A percentile compares a stretch with the other conserved stretches of the same genome.
Conservation (phyloP, 2,329 filamentous ascomycete species). For the Aspergillus japonicus region DNA sequence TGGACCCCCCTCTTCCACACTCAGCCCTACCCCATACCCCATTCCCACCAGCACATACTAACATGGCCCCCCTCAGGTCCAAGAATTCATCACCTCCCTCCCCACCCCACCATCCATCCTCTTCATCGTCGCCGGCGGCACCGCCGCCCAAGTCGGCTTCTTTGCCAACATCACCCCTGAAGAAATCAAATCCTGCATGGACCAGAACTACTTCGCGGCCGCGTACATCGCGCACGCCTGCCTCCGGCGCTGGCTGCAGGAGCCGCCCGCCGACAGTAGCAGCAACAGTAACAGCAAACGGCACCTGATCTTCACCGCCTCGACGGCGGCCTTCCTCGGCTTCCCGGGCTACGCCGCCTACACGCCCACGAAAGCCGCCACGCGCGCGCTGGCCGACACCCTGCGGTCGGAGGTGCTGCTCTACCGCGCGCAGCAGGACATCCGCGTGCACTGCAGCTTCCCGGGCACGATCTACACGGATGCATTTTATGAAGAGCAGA, state of each 20-base stretch:
- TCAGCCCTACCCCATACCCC: background rate
- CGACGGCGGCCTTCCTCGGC: slow-evolving; percentile 10
- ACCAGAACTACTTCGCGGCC: slow-evolving; percentile 11
- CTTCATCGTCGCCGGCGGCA: slow-evolving; percentile 20
- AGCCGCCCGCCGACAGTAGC: background rate
- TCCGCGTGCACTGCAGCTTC: slow-evolving; percentile 11
- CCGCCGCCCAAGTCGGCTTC: slow-evolving; percentile 17
- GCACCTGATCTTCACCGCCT: slow-evolving; percentile 16
- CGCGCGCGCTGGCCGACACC: slow-evolving; percentile 15
- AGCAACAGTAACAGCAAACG: background rate
- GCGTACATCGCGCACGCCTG: slow-evolving; percentile 11
- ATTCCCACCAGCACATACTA: background rate
- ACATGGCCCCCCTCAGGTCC: background rate
- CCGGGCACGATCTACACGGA: slow-evolving; percentile 11
- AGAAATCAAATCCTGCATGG: slow-evolving; percentile 14
- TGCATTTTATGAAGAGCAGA: slow-evolving; percentile 6
- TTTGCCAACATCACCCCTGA: slow-evolving; percentile 17
- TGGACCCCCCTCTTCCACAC: too few species aligned
- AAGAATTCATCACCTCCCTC: slow-evolving; percentile 1
- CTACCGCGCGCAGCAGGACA: slow-evolving; percentile 5
- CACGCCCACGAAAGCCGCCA: slow-evolving; percentile 14
- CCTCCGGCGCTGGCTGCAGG: slow-evolving; percentile 8
- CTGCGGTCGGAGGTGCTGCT: slow-evolving; percentile 13
- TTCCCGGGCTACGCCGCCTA: slow-evolving; percentile 16
- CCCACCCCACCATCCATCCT: slow-evolving; percentile 11